phyloP scores from a whole-genome alignment of 805 yeast species.

The Zygosaccharomyces siamensis region DNA sequence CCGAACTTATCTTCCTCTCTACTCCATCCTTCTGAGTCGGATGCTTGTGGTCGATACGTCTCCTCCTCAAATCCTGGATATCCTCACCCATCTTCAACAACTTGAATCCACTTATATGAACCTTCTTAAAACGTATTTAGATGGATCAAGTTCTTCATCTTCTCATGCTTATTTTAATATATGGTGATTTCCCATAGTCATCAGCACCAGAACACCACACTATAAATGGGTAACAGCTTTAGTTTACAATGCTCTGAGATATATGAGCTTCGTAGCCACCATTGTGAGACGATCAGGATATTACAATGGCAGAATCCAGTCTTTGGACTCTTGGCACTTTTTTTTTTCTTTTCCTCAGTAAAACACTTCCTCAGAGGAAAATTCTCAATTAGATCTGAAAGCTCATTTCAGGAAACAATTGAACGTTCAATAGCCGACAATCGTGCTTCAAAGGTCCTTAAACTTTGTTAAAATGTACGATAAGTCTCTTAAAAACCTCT shows the following conservation, averaged over 20 bases:
- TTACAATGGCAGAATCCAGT: no score
- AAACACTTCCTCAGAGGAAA: neutral
- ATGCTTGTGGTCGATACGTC: neutral
- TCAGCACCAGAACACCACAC: conserved; percentile 1
- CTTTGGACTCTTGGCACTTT: neutral
- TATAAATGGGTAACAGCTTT: neutral
- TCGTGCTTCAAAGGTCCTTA: neutral
- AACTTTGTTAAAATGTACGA: neutral
- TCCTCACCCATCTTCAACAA: neutral
- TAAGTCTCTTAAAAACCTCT: neutral
- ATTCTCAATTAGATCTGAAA: no score
- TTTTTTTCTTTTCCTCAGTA: neutral
- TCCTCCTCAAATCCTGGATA: neutral
- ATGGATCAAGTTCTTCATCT: neutral
- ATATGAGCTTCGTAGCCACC: no score
- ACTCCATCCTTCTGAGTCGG: neutral
- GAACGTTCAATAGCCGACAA: neutral
- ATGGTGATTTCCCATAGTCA: neutral
- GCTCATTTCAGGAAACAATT: no score
- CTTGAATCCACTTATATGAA: neutral
- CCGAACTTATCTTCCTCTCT: neutral
- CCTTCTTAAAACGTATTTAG: neutral
- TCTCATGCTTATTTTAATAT: neutral
- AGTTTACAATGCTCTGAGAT: no score
- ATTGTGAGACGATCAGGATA: no score